Base-by-base conservation (phyloP, 2,329 filamentous ascomycete genomes). In the Westerdykella sp. region DNA sequence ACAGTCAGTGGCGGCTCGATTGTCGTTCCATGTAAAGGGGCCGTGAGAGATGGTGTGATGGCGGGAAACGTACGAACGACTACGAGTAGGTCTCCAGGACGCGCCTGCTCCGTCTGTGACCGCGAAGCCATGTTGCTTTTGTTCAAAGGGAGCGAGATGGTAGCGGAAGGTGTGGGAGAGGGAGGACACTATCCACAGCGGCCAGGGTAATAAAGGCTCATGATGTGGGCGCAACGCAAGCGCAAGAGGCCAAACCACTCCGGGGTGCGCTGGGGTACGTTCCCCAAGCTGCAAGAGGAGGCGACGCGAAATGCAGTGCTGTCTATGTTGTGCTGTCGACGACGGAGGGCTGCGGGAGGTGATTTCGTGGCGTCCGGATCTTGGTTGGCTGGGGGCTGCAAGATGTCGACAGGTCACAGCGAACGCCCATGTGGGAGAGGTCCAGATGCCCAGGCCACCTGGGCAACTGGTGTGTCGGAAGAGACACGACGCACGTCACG, bases 41-140 rank as follows among this genome's bases (percentile, higher is more conserved):
- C 23, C 15, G 23, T 25, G 22, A 23, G n/a, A 13, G 18, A 16
- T 14, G 41, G 6, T 6, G 40, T 16, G 5, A 21, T 23, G 39
- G 16, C 14, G 34, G 11, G 39, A 13, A 12, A 78, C 83, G 75
- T 74, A 87, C 83, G 83, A 57, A 87, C 83, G 54, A 87, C 83
- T 53, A 86, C 66, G 55, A 87, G 70, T 43, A 81, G 77, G 57
- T 85, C 81, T 64, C 83, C 83, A 50, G 79, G 72, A 22, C 78
- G 58, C 79, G 81, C 64, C 71, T 74, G 54, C 47, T 73, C 69
- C 47, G 65, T 68, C 45, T 70, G 57, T 28, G 56, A 57, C 47
- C 60, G 53, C 40, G 61, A 44, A 18, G 63, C 59, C 63, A 65
- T 65, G 48, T 39, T 46, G 45, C 44, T 39, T 38, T 18, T 32